These are phyloP conservation scores for Colletotrichum tabaci DNA, from an alignment of 2,329 filamentous ascomycete species.

Conservation along the genomic window DNA sequence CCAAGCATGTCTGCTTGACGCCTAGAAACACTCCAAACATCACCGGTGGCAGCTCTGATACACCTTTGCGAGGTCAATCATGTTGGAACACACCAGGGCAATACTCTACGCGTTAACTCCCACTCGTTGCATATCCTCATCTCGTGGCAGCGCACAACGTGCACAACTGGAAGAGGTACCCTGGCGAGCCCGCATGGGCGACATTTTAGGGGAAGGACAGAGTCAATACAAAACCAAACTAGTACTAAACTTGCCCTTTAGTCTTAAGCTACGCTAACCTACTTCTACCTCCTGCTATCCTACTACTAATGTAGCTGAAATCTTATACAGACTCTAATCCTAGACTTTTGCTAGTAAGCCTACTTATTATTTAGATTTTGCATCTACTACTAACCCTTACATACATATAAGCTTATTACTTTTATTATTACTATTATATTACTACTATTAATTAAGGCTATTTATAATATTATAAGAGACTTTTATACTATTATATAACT, in stretches of 20 bases:
- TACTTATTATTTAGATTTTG: too few species aligned
- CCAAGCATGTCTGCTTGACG: neutral
- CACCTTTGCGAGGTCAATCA: slow-evolving; percentile 31
- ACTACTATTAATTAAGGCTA: too few species aligned
- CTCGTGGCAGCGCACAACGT: slow-evolving; percentile 11
- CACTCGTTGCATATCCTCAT: slow-evolving; percentile 33
- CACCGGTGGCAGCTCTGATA: slow-evolving; percentile 22
- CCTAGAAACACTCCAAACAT: slow-evolving; percentile 24
- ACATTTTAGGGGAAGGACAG: slow-evolving; percentile 5
- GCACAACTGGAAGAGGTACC: slow-evolving; percentile 16
- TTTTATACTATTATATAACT: too few species aligned
- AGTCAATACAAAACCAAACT: slow-evolving; percentile 11
- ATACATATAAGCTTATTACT: too few species aligned
- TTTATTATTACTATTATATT: too few species aligned
- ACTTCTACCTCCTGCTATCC: too few species aligned
- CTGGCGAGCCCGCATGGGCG: neutral
- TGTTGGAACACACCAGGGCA: slow-evolving; percentile 21
- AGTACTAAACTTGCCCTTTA: slow-evolving; percentile 15
- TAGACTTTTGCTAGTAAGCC: too few species aligned
- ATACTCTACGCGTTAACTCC: slow-evolving; percentile 29
- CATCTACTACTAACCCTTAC: too few species aligned
- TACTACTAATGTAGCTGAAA: too few species aligned
- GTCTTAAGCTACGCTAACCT: too few species aligned
- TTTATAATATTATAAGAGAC: too few species aligned
- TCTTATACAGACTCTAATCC: too few species aligned